Conservation (phyloP, 129 eudicot genomes). For the Saposhnikovia divaricata region DNA sequence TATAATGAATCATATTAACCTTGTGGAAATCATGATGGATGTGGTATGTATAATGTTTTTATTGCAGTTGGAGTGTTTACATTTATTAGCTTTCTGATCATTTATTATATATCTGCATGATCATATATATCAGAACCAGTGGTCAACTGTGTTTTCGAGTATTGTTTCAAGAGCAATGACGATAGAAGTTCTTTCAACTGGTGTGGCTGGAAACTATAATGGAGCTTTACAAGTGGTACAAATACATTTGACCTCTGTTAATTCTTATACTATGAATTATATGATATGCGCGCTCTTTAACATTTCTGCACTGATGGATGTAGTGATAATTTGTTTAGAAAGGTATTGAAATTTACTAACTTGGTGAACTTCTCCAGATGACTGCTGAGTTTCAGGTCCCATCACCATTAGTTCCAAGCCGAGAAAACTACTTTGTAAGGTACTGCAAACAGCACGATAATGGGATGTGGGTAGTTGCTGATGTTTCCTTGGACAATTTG, state of each 20-base stretch:
- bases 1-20: conserved; percentile 87
- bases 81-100: neutral
- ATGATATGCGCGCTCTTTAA: neutral
- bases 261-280: neutral
- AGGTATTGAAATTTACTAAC: neutral
- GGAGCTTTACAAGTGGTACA: conserved; percentile 98
- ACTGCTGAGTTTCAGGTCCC: conserved; percentile 97
- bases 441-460: conserved; percentile 78
- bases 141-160: conserved; percentile 74
- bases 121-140: conserved; percentile 52
- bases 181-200: conserved; percentile 78
- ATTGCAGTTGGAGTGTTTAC: neutral
- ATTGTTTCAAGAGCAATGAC: conserved; percentile 94
- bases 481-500: conserved; percentile 79
- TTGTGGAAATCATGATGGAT: conserved; percentile 91
- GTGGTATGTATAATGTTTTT: conserved; percentile 34
- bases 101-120: neutral
- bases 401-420: conserved; percentile 89
- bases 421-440: conserved; percentile 81
- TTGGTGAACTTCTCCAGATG: conserved; percentile 41
- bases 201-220: conserved; percentile 88
- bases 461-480: conserved; percentile 88
- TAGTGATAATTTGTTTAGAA: neutral
- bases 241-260: neutral
- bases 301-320: neutral